Evolutionary conservation across 176 grass and related monocot species (phyloP), one percentile per base, ranked within the genome.

Genomic region (Phoenix dactylifera): DNA sequence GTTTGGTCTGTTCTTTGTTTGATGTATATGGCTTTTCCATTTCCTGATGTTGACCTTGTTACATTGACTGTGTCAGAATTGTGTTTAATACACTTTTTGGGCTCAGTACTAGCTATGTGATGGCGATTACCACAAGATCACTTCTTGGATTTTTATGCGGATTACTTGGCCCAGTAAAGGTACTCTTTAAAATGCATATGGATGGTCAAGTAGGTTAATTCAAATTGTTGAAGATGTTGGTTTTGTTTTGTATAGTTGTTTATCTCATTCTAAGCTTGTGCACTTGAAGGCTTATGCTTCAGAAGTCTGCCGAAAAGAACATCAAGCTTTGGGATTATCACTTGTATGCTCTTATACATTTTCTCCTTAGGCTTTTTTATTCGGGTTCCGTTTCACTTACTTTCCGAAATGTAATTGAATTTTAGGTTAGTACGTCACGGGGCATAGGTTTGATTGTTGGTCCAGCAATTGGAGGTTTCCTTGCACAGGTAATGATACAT

Each of bases 41-140:
- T 74, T 51, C n/a, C 55, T 73, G 25, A 22, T 68, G 26, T 20
- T 59, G 25, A 68, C 30, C 30, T 7, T 35, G 30, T 35, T 35
- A 7, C 30, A 35, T 7, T 35, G 30, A 7, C 30, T 70, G 51
- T 74, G 18, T 59, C 92, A 96, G 92, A 69, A 83, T 88, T 17
- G 65, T 96, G 28, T 90, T 96, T 65, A 96, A 96, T 73, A 64
- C 83, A 26, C 75, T 96, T 29, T 96, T 96, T 79, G 92, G 87
- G 16, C 78, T 96, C 26, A 96, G 92, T 75, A 73, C 79, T 7
- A 96, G 15, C 66, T 96, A 90, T 49, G 85, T 80, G 92, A 96
- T 96, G 92, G 92, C 86, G 57, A 85, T 96, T 72, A 51, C 82
- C 69, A 85, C 92, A 49, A 72, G 92, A 62, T 90, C 90, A 60